phyloP scores from a whole-genome alignment of 2,329 filamentous ascomycete genomes.

The Metarhizium humberi region DNA sequence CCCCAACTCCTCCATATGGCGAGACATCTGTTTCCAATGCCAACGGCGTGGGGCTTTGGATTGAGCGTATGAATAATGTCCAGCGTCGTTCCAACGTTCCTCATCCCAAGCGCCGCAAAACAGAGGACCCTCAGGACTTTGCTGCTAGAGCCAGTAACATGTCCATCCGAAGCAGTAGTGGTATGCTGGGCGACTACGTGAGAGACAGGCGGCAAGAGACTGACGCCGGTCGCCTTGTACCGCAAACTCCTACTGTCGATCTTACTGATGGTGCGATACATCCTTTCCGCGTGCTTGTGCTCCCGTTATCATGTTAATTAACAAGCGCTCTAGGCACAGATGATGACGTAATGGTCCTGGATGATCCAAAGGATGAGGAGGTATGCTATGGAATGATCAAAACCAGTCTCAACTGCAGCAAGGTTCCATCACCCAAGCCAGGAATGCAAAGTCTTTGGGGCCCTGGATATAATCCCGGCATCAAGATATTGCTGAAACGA shows the following conservation, averaged over 20 bases:
- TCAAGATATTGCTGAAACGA: constrained; percentile 63
- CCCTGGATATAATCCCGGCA: constrained; percentile 56
- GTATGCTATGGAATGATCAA: constrained; percentile 77
- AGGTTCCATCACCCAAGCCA: constrained; percentile 61
- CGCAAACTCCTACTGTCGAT: constrained; percentile 42
- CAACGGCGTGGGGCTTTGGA: constrained; percentile 47
- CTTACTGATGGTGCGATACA: constrained; percentile 37
- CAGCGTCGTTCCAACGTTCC: constrained; percentile 50
- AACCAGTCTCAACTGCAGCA: constrained; percentile 55
- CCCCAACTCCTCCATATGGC: constrained; percentile 18
- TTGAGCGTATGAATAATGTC: constrained; percentile 70
- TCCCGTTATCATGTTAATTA: constrained; percentile 9
- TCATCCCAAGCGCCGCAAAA: constrained; percentile 58
- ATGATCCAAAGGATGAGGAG: constrained; percentile 55
- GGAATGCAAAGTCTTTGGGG: constrained; percentile 49
- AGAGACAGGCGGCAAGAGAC: constrained; percentile 46
- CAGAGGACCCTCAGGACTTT: constrained; percentile 36
- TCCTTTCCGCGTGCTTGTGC: constrained; percentile 9
- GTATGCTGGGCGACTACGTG: constrained; percentile 57
- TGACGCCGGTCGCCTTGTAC: constrained; percentile 13
- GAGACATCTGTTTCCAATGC: constrained; percentile 10
- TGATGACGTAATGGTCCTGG: constrained; percentile 47
- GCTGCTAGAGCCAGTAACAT: constrained; percentile 21
- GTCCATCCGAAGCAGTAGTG: constrained; percentile 33
- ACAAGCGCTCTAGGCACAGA: constrained; percentile 35